Percentiles rank a stretch among this genome's conserved stretches.
Evolutionary conservation across 1,284 basidiomycete genomes (phyloP).

Genomic region (Cryptococcus jaspeensis): DNA sequence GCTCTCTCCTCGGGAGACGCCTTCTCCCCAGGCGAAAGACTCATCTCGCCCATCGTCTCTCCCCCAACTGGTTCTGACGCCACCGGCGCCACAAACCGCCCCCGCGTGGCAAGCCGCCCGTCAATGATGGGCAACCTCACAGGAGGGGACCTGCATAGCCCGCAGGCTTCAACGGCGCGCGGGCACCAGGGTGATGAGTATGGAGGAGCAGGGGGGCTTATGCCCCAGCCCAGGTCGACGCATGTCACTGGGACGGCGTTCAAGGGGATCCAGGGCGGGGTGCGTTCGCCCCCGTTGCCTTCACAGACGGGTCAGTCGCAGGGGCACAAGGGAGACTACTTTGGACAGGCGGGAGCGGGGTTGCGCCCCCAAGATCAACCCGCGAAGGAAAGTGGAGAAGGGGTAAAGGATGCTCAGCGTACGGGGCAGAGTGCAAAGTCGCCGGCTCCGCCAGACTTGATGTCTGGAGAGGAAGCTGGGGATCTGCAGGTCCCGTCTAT

Average conservation of each 20-base stretch:
- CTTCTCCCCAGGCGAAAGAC: conserved; percentile 13
- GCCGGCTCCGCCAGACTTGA: conserved; percentile 20
- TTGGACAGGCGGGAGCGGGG: conserved; percentile 5
- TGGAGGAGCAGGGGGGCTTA: neutral
- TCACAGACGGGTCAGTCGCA: conserved; percentile 3
- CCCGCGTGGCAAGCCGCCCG: conserved; percentile 7
- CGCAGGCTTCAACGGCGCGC: conserved; percentile 3
- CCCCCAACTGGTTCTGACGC: conserved; percentile 7
- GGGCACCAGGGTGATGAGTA: too few relatives aligned
- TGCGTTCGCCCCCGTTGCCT: conserved; percentile 14
- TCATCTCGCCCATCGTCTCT: conserved; percentile 25
- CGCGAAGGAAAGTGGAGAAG: too few relatives aligned
- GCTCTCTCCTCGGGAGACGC: conserved; percentile 23
- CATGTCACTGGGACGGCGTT: conserved; percentile 52
- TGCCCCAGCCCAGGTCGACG: conserved; percentile 44
- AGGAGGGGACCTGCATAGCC: conserved; percentile 30
- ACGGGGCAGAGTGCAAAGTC: conserved; percentile 1
- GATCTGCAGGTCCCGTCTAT: conserved; percentile 14
- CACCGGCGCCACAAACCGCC: neutral
- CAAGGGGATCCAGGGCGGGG: conserved; percentile 18
- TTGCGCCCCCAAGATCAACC: neutral
- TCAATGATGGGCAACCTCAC: conserved; percentile 44
- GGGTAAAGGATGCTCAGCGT: neutral
- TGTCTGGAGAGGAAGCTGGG: conserved; percentile 19
- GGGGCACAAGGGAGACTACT: conserved; percentile 16